These are phyloP conservation scores for Cystobasidium onofrii DNA, from an alignment of 768 basidiomycete species.

Conservation along the genomic window DNA sequence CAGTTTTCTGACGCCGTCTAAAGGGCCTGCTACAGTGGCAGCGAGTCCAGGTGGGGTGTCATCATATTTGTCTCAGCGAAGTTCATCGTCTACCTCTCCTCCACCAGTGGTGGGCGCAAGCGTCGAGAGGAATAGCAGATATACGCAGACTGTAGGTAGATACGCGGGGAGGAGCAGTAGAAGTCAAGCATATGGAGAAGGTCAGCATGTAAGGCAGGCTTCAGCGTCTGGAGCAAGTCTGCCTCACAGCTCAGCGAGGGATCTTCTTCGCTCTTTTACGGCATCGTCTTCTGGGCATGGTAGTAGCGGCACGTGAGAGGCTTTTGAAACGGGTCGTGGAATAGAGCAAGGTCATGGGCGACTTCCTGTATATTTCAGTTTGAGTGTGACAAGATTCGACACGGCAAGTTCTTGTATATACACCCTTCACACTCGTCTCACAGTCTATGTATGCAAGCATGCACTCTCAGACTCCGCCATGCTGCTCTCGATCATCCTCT, in stretches of 20 bases:
- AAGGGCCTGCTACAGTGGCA: not conserved
- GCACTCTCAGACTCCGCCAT: not conserved
- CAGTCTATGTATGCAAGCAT: not conserved
- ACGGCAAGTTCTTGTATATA: too few species aligned
- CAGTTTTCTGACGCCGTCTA: conserved; percentile 1
- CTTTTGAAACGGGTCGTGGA: too few species aligned
- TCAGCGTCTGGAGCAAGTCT: not conserved
- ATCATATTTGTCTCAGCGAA: not conserved
- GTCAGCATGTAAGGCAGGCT: not conserved
- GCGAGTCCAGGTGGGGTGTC: not conserved
- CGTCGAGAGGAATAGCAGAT: not conserved
- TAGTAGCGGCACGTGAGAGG: not conserved
- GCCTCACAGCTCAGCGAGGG: not conserved
- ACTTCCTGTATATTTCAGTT: too few species aligned
- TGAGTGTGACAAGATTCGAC: too few species aligned
- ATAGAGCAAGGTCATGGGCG: too few species aligned
- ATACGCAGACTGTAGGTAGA: conserved; percentile 15
- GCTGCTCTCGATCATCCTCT: not conserved
- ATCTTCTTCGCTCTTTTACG: not conserved
- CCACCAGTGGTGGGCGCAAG: not conserved
- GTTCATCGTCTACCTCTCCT: not conserved
- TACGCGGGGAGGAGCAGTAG: not conserved
- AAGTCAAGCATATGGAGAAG: not conserved
- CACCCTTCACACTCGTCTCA: too few species aligned
- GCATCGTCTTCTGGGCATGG: not conserved